These are phyloP conservation scores for Starmerella powellii DNA, from an alignment of 805 yeast genomes.

Conservation along the genomic window DNA sequence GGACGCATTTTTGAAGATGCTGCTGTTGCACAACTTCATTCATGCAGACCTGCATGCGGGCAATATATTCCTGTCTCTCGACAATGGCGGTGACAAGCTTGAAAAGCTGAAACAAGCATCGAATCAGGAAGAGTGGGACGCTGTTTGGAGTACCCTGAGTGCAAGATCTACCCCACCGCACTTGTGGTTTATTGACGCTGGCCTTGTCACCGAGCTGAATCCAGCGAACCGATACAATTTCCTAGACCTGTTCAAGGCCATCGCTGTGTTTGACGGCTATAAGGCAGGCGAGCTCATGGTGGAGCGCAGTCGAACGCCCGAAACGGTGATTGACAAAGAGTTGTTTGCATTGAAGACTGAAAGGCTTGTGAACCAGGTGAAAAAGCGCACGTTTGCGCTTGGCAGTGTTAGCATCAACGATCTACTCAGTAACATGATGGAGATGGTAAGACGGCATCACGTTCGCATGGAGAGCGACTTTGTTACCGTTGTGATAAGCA, in stretches of 20 bases:
- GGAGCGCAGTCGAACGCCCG: constrained; percentile 89
- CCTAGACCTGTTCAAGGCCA: constrained; percentile 74
- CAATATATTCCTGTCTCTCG: constrained; percentile 54
- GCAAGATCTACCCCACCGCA: constrained; percentile 64
- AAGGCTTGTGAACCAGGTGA: constrained; percentile 65
- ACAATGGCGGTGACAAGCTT: constrained; percentile 17
- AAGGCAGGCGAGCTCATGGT: constrained; percentile 92
- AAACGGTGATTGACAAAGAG: constrained; percentile 73
- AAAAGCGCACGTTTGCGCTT: constrained; percentile 76
- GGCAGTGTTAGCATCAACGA: constrained; percentile 91
- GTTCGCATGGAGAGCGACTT: constrained; percentile 97
- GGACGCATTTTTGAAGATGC: constrained; percentile 86
- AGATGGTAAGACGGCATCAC: constrained; percentile 88
- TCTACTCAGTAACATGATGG: constrained; percentile 67
- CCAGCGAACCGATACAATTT: constrained; percentile 69
- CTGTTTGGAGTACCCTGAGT: constrained; percentile 36
- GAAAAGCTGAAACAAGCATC: constrained; percentile 21
- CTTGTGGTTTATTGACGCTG: constrained; percentile 83
- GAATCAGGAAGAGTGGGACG: constrained; percentile 36
- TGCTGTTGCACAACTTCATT: constrained; percentile 81
- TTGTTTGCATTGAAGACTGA: constrained; percentile 81
- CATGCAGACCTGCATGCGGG: constrained; percentile 98
- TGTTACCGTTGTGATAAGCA: constrained; percentile 88
- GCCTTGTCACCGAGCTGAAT: constrained; percentile 81
- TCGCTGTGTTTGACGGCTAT: constrained; percentile 87